phyloP scores from a whole-genome alignment of 768 basidiomycete species.

The Boletellus ananiceps region DNA sequence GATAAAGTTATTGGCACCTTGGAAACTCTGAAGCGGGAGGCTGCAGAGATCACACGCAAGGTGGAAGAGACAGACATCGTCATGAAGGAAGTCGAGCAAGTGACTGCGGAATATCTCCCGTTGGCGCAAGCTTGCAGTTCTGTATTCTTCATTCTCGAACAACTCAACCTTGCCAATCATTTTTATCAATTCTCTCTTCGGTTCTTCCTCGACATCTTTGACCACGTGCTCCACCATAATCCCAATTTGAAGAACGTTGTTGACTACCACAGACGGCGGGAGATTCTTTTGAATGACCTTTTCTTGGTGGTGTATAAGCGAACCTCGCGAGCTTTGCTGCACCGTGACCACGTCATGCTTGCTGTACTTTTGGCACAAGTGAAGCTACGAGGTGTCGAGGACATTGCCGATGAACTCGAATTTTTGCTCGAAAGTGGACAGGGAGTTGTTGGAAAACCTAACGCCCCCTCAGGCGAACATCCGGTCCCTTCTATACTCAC shows the following conservation, averaged over 20 bases:
- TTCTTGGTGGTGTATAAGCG: slow-evolving; percentile 86
- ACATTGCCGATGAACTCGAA: slow-evolving; percentile 81
- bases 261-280: slow-evolving; percentile 67
- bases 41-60: slow-evolving; percentile 91
- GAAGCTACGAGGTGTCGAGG: slow-evolving; percentile 74
- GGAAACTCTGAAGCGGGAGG: slow-evolving; percentile 93
- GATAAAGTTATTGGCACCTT: slow-evolving; percentile 97
- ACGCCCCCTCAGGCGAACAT: slow-evolving; percentile 32
- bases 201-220: slow-evolving; percentile 99
- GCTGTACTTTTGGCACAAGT: slow-evolving; percentile 88
- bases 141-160: slow-evolving; percentile 95
- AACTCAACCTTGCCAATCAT: slow-evolving; percentile 89
- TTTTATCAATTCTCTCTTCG: slow-evolving; percentile 98
- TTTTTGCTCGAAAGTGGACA: slow-evolving; percentile 90
- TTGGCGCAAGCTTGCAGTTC: slow-evolving; percentile 94
- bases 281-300: slow-evolving; percentile 80
- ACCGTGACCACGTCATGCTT: slow-evolving; percentile 87
- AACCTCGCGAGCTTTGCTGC: slow-evolving; percentile 84
- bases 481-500: slow-evolving; percentile 48
- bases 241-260: slow-evolving; percentile 79
- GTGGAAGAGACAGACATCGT: slow-evolving; percentile 95
- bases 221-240: slow-evolving; percentile 88
- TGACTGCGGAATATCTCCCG: slow-evolving; percentile 91
- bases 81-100: slow-evolving; percentile 95
- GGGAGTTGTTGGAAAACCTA: slow-evolving; percentile 41